Evolutionary conservation across 2,329 filamentous ascomycete species (phyloP).

Genomic region (Botrytis fragariae): DNA sequence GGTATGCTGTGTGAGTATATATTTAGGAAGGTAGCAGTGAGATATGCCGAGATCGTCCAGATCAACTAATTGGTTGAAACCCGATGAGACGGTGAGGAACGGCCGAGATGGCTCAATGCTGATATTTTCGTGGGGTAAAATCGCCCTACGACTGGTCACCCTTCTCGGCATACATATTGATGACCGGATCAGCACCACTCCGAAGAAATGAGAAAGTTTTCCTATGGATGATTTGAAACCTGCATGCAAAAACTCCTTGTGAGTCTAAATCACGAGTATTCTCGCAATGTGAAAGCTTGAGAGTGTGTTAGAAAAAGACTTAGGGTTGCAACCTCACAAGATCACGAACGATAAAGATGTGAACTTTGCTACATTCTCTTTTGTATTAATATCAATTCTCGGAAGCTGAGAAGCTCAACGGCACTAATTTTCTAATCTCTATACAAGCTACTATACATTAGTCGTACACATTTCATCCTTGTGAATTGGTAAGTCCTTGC

Average conservation of each 20-base stretch:
- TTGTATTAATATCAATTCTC: background rate
- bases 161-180: background rate
- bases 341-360: background rate
- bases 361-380: background rate
- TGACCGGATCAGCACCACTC: background rate
- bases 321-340: too few species aligned
- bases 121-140: background rate
- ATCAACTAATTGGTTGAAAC: background rate
- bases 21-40: background rate
- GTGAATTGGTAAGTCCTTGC: background rate
- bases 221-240: background rate
- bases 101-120: background rate
- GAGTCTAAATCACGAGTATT: background rate
- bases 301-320: background rate
- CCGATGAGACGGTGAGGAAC: background rate
- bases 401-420: background rate
- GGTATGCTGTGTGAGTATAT: background rate
- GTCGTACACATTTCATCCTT: background rate
- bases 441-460: background rate
- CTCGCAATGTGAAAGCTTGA: background rate
- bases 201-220: background rate
- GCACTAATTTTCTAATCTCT: background rate
- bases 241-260: background rate
- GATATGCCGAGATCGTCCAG: background rate
- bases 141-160: background rate